phyloP scores from a whole-genome alignment of 495 filamentous ascomycete genomes.

The Evernia prunastri region DNA sequence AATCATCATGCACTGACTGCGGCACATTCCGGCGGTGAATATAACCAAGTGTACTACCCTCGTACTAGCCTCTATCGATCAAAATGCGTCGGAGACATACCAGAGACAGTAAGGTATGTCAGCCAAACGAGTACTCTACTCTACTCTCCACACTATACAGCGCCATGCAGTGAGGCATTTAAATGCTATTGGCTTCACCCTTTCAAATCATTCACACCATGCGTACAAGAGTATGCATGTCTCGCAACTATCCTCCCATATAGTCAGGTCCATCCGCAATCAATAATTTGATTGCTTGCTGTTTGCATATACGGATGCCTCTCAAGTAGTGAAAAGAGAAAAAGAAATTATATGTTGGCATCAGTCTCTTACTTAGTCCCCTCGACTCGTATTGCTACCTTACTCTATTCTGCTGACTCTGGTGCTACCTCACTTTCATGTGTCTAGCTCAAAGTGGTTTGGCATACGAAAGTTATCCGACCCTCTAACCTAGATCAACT shows the following conservation, averaged over 20 bases:
- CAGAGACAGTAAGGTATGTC: background rate
- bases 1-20: no score
- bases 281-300: background rate
- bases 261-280: background rate
- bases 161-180: conserved; percentile 6
- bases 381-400: no score
- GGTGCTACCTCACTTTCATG: no score
- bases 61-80: background rate
- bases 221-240: no score
- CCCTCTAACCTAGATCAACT: no score
- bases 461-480: no score
- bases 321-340: background rate
- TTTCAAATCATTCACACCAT: background rate
- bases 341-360: background rate
- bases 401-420: no score
- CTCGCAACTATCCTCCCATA: background rate
- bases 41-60: no score
- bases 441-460: no score
- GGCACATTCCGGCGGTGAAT: conserved; percentile 2
- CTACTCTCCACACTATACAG: no score
- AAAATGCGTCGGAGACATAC: no score
- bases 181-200: background rate
- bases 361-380: no score
- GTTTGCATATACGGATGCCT: background rate
- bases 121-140: background rate